These are phyloP conservation scores for Colletotrichum cuscutae DNA, from an alignment of 2,329 filamentous ascomycete species.

Conservation along the genomic window DNA sequence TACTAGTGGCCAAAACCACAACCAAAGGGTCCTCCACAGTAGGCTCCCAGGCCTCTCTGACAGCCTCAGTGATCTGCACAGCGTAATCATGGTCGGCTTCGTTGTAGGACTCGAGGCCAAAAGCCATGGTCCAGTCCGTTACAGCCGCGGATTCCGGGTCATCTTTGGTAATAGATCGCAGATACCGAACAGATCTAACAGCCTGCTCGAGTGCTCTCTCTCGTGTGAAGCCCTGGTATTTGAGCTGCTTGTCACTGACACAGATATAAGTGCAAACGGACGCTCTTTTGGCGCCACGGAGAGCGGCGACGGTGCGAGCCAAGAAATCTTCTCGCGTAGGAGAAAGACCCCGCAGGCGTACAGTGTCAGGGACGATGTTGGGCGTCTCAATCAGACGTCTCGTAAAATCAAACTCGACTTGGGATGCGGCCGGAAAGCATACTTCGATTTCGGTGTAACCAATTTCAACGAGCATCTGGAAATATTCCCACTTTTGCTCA, in stretches of 20 bases:
- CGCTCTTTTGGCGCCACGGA: slow-evolving; percentile 90
- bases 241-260: slow-evolving; percentile 71
- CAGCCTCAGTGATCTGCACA: slow-evolving; percentile 86
- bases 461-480: slow-evolving; percentile 89
- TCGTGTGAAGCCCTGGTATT: slow-evolving; percentile 75
- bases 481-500: slow-evolving; percentile 93
- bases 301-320: slow-evolving; percentile 86
- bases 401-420: slow-evolving; percentile 96
- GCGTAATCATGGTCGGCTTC: slow-evolving; percentile 87
- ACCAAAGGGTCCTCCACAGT: slow-evolving; percentile 84
- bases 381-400: slow-evolving; percentile 85
- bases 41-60: slow-evolving; percentile 93
- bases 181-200: slow-evolving; percentile 88
- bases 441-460: slow-evolving; percentile 99
- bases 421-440: slow-evolving; percentile 93
- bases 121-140: slow-evolving; percentile 81
- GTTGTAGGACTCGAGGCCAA: slow-evolving; percentile 88
- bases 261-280: slow-evolving; percentile 95
- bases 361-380: slow-evolving; percentile 84
- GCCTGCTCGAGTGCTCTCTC: slow-evolving; percentile 82
- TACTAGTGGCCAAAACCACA: slow-evolving; percentile 95
- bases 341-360: slow-evolving; percentile 89
- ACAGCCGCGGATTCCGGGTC: slow-evolving; percentile 62
- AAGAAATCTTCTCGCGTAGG: slow-evolving; percentile 94
- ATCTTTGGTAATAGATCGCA: slow-evolving; percentile 88